Evolutionary conservation across 2,329 filamentous ascomycete species (phyloP).

Genomic region (Bipolaris sorokiniana): DNA sequence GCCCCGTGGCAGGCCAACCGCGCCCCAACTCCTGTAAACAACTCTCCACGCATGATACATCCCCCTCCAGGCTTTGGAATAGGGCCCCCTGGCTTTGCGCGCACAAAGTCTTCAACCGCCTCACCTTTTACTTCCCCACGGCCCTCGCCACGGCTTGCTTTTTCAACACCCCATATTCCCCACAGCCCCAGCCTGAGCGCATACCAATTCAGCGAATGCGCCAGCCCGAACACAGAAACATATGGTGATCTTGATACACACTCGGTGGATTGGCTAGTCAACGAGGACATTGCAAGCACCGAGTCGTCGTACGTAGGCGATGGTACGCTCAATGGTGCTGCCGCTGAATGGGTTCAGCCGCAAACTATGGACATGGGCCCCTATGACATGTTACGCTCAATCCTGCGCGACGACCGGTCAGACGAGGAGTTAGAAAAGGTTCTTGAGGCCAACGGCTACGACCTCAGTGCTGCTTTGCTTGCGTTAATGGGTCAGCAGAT

Average conservation of each 20-base stretch:
- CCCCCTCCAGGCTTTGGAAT: constrained; percentile 78
- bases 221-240: constrained; percentile 77
- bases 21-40: constrained; percentile 77
- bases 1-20: constrained; percentile 86
- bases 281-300: constrained; percentile 81
- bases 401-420: constrained; percentile 83
- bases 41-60: constrained; percentile 81
- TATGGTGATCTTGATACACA: constrained; percentile 92
- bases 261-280: constrained; percentile 95
- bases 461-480: constrained; percentile 88
- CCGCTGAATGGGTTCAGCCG: constrained; percentile 75
- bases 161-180: constrained; percentile 87
- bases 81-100: constrained; percentile 75
- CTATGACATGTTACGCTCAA: constrained; percentile 95
- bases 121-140: constrained; percentile 95
- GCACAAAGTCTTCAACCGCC: constrained; percentile 73
- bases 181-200: constrained; percentile 93
- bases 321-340: constrained; percentile 76
- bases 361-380: constrained; percentile 91
- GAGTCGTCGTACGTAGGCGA: constrained; percentile 74
- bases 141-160: constrained; percentile 87
- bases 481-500: constrained; percentile 80
- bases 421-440: constrained; percentile 96
- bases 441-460: constrained; percentile 86
- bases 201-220: constrained; percentile 86